Evolutionary conservation across 768 basidiomycete genomes (phyloP).

Genomic region (Termitomyces sp.): DNA sequence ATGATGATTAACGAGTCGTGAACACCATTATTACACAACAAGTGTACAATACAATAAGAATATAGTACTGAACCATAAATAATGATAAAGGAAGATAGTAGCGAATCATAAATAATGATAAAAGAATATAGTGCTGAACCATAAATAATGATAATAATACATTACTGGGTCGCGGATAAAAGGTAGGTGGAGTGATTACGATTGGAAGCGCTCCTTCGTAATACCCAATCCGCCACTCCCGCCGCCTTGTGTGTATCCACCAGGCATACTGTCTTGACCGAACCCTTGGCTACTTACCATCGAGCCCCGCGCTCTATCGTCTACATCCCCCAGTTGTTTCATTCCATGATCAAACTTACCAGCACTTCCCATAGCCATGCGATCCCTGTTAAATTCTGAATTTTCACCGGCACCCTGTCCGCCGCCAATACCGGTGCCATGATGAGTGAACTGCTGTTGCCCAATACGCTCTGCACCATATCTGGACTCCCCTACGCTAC

Average conservation of each 20-base stretch:
- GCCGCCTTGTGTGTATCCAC: neutral
- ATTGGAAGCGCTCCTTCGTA: neutral
- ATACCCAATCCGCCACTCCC: neutral
- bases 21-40: neutral
- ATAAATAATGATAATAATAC: neutral
- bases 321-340: neutral
- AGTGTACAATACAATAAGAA: neutral
- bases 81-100: too few species aligned
- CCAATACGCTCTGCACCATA: neutral
- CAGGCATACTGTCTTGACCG: conserved; percentile 5
- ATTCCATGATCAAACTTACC: neutral
- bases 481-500: neutral
- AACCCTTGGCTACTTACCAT: neutral
- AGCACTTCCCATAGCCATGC: neutral
- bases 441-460: neutral
- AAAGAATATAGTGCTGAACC: neutral
- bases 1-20: neutral
- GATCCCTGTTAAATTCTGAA: neutral
- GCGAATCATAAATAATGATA: too few species aligned
- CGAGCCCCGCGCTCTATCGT: neutral
- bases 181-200: neutral
- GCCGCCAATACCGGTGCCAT: conserved; percentile 4
- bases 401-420: neutral
- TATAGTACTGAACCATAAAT: neutral
- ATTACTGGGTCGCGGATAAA: neutral